Conservation (phyloP, 495 filamentous ascomycete species). For the Xeromyces bisporus region DNA sequence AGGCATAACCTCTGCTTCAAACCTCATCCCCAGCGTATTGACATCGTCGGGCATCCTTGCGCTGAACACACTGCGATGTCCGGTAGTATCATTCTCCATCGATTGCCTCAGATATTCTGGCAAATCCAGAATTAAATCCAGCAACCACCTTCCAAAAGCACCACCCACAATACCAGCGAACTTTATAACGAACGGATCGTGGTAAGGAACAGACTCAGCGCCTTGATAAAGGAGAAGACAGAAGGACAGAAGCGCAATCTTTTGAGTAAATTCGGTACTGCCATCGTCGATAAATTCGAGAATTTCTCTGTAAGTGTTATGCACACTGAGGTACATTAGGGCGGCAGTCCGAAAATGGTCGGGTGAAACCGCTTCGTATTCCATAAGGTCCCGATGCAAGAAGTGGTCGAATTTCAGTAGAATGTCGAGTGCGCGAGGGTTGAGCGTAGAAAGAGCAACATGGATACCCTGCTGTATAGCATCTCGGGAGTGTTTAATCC, state of each 20-base stretch:
- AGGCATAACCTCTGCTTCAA: no score
- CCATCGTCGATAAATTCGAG: slow-evolving; percentile 3
- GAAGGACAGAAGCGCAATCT: slow-evolving; percentile 15
- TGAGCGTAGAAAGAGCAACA: slow-evolving; percentile 14
- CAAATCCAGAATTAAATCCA: slow-evolving; percentile 19
- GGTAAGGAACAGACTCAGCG: slow-evolving; percentile 22
- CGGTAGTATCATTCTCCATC: slow-evolving; percentile 1
- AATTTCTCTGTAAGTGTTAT: not conserved
- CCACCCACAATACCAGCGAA: slow-evolving; percentile 18
- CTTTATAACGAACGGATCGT: slow-evolving; percentile 17
- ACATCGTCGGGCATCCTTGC: slow-evolving; percentile 8
- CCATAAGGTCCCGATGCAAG: slow-evolving; percentile 23
- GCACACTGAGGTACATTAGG: not conserved
- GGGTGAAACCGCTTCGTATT: slow-evolving; percentile 22
- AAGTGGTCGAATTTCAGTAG: no score
- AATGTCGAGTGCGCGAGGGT: slow-evolving; percentile 15
- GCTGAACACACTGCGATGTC: slow-evolving; percentile 10
- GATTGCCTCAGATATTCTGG: slow-evolving; percentile 11
- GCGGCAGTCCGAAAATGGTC: slow-evolving; percentile 1
- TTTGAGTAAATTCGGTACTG: slow-evolving; percentile 8
- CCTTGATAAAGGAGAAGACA: slow-evolving; percentile 20
- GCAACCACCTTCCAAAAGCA: slow-evolving; percentile 19
- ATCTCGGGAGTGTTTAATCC: no score
- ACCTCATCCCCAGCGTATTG: no score
- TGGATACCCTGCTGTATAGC: slow-evolving; percentile 24